phyloP scores from a whole-genome alignment of 352 stramenopile genomes.

The Blastocystis sp. region DNA sequence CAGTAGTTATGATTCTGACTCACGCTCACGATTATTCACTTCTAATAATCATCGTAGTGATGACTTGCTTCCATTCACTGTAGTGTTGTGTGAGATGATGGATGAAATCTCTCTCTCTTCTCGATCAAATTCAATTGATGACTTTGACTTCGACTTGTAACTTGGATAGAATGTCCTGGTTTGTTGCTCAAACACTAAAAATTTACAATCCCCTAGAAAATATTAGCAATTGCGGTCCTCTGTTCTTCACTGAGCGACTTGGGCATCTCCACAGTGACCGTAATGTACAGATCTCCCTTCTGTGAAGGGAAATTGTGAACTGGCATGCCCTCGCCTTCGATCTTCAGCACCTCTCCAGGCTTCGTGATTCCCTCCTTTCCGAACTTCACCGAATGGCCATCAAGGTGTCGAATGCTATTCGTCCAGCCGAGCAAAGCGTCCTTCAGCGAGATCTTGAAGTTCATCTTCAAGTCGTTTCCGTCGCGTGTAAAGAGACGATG shows the following conservation, averaged over 20 bases:
- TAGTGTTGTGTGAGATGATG: constrained; percentile 58
- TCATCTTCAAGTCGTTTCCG: constrained; percentile 87
- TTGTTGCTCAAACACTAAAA: background rate
- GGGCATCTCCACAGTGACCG: constrained; percentile 88
- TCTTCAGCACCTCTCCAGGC: constrained; percentile 75
- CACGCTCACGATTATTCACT: constrained; percentile 36
- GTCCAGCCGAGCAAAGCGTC: constrained; percentile 87
- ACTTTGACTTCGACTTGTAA: constrained; percentile 59
- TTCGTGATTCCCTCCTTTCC: constrained; percentile 81
- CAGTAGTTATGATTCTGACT: constrained; percentile 43
- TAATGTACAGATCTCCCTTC: constrained; percentile 86
- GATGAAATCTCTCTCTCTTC: constrained; percentile 49
- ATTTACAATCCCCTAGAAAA: constrained; percentile 6
- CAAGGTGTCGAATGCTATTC: constrained; percentile 82
- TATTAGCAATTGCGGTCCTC: constrained; percentile 68
- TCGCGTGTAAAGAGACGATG: constrained; percentile 83
- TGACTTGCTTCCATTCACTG: background rate
- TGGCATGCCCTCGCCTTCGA: constrained; percentile 88
- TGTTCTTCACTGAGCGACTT: constrained; percentile 79
- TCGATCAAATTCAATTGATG: constrained; percentile 40
- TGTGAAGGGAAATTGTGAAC: constrained; percentile 79
- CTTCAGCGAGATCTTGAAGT: constrained; percentile 85
- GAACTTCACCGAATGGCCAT: constrained; percentile 81
- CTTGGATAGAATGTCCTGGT: background rate
- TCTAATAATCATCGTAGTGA: constrained; percentile 27